phyloP scores from a whole-genome alignment of 768 basidiomycete species.

The Tricholoma furcatifolium region DNA sequence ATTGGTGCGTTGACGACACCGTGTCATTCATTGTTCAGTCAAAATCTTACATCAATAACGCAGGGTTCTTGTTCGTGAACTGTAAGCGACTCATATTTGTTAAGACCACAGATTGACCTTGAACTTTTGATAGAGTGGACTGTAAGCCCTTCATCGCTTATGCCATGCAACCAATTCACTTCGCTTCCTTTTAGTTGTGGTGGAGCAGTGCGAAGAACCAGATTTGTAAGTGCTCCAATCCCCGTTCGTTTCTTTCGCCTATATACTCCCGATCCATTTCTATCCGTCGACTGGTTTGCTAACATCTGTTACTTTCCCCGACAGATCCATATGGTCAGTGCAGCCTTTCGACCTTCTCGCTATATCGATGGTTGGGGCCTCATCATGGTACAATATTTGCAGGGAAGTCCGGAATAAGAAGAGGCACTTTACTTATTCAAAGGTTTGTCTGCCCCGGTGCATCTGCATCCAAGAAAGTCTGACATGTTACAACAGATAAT shows the following conservation, averaged over 20 bases:
- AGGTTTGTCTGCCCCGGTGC: slow-evolving; percentile 48
- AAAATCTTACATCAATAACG: neutral
- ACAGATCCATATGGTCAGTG: slow-evolving; percentile 79
- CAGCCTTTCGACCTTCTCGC: neutral
- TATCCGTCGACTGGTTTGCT: neutral
- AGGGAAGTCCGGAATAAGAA: slow-evolving; percentile 91
- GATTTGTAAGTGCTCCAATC: slow-evolving; percentile 63
- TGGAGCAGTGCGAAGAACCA: slow-evolving; percentile 65
- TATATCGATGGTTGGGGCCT: neutral
- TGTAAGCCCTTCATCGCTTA: slow-evolving; percentile 41
- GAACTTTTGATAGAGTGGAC: slow-evolving; percentile 53
- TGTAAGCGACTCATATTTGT: slow-evolving; percentile 43
- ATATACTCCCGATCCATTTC: neutral
- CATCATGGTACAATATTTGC: slow-evolving; percentile 4
- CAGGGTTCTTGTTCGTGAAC: slow-evolving; percentile 70
- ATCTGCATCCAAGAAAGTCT: slow-evolving; percentile 3
- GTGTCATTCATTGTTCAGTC: neutral
- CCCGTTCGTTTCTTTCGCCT: slow-evolving; percentile 2
- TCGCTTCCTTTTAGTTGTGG: slow-evolving; percentile 52
- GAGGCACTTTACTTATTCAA: slow-evolving; percentile 88
- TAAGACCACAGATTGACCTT: neutral
- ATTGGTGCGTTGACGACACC: slow-evolving; percentile 30
- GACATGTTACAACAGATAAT: slow-evolving; percentile 61
- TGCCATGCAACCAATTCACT: neutral
- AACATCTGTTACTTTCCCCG: neutral